Base-by-base conservation (phyloP, 192 early-diverging fungal species). In the Backusella sp. region DNA sequence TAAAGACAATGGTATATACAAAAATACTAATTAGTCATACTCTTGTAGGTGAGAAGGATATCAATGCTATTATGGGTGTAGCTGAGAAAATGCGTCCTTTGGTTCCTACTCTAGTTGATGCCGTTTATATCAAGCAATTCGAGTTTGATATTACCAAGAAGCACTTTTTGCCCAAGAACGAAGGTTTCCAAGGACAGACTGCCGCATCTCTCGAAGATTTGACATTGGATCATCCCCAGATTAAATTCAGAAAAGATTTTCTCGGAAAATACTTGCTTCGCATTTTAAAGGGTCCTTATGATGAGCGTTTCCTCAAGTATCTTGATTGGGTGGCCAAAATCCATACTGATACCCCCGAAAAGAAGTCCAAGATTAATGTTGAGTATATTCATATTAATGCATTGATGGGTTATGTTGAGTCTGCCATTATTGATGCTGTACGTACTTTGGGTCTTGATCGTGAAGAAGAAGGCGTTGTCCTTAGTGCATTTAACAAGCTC, bases 351-450 rank as follows among this genome's bases (percentile, higher is more conserved):
- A 94, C 89, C 35, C 90, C 90, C 35, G 73, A 79, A 68, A 95
- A 95, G 75, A 91, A 86, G 76, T 88, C 87, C 15, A 89, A 86
- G 46, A 94, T 94, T 75, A 93, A 93, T 62, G 93, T 95, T 41
- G 93, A 95, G 66, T 88, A 92, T 74, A 92, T 95, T 67, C 94
- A 95, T 79, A 84, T 86, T 77, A 94, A 94, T 70, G 92, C 92
- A 4, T 79, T 95, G 56, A 82, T 95, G 37, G 91, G 89, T 4
- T 94, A 86, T 71, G 84, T 91, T n/a, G 84, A 92, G 39, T 80
- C 84, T 0, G 82, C 86, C 19, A 75, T 92, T 35, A 80, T 90
- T 6, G 90, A 84, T 21, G 85, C 84, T 19, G 42, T 91, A 68
- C 76, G 83, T 70, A 85, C 85, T 28, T 67, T 85, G 30, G 79